phyloP scores from a whole-genome alignment of 768 basidiomycete species.

The Suillus bovinus region DNA sequence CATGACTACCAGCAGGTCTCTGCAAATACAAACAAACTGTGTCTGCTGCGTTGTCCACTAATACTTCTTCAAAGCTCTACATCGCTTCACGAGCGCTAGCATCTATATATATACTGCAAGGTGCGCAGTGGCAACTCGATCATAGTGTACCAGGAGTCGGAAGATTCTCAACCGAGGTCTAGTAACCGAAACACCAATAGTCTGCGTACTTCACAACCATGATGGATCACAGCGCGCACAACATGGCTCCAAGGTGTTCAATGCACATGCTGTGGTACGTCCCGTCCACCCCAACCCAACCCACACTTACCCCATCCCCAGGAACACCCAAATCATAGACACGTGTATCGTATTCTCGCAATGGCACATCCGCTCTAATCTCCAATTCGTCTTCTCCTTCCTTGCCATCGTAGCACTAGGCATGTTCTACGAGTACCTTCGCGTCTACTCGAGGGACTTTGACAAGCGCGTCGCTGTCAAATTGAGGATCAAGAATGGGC shows the following conservation, averaged over 20 bases:
- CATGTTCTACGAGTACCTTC: conserved; percentile 80
- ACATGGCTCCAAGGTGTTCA: conserved; percentile 53
- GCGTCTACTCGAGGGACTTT: conserved; percentile 57
- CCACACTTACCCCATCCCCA: background rate
- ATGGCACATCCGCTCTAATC: conserved; percentile 69
- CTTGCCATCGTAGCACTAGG: conserved; percentile 64
- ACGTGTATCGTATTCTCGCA: conserved; percentile 79
- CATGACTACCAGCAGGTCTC: no score
- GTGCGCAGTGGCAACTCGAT: no score
- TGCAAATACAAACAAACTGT: background rate
- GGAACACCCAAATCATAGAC: conserved; percentile 75
- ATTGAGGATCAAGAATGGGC: conserved; percentile 40
- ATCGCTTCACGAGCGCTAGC: no score
- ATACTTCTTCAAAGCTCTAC: no score
- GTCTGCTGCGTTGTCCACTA: no score
- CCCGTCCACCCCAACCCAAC: background rate
- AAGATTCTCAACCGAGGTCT: background rate
- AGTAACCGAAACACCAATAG: background rate
- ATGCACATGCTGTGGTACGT: conserved; percentile 83
- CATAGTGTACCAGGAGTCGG: no score
- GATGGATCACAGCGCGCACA: conserved; percentile 52
- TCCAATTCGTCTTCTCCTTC: conserved; percentile 65
- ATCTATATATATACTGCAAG: no score
- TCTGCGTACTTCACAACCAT: background rate
- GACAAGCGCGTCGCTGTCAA: conserved; percentile 57